Base-by-base conservation (phyloP, 805 yeast species). In the Candida coquimbonensis region DNA sequence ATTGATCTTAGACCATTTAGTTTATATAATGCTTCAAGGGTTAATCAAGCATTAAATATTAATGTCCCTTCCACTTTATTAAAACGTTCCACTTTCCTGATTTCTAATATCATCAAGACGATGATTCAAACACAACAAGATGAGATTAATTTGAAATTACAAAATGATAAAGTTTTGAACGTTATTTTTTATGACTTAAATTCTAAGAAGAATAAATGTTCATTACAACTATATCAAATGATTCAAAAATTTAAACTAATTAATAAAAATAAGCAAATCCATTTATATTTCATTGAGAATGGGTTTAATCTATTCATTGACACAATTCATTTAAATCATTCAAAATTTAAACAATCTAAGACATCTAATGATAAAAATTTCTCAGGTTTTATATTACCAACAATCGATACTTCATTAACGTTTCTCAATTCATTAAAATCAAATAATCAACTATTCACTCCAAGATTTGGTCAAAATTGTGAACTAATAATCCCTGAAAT, bases 31-130 rank as follows among this genome's bases (percentile, higher is more conserved):
- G 75, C 72, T 47, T 64, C 75, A 5, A 86, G 84, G 49, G 64
- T 91, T 9, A 54, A 54, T 6, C 69, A 74, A 35, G 78, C 97
- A 0, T 66, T 87, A 38, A 87, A 87, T 59, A 74, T 91, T 26
- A 87, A 96, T 60, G 70, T 90, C 11, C 97, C 98, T 1, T 83
- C 96, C 14, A 91, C 97, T 1, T 69, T 91, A 31, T 66, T 91
- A 52, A 86, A 82, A 60, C 74, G 98, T 49, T 39, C 49, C 3
- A 53, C 60, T 1, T 59, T 59, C 53, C 53, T 53, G 24, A 40
- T 59, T 16, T 40, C 50, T n/a, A 59, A 59, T 38, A 50, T 59
- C 34, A 53, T 54, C 44, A 59, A 56, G 38, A 59, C 63, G 5
- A 59, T 59, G 63, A 53, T 52, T 14, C 40, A 49, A 2, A 39